Conservation (phyloP, 352 stramenopile species). For the Pythium rhizo-oryzae region DNA sequence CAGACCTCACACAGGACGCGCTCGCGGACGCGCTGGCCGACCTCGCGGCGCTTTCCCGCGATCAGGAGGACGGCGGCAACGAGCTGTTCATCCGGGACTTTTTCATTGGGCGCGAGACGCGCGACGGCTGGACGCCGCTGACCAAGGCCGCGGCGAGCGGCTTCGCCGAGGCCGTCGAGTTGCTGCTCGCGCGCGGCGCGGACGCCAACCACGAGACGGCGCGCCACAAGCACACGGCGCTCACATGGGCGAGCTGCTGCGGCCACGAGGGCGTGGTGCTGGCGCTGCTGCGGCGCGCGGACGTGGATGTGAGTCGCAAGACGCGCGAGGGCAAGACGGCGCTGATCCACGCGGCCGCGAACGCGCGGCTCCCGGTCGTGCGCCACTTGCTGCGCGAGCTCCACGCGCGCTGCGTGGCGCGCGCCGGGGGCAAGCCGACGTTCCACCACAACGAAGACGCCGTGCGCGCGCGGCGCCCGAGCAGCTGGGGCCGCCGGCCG, state of each 20-base stretch:
- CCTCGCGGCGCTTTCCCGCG: slow-evolving; percentile 17
- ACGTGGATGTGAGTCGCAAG: slow-evolving; percentile 37
- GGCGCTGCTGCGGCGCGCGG: slow-evolving; percentile 41
- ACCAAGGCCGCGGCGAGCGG: slow-evolving; percentile 65
- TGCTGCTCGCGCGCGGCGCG: slow-evolving; percentile 50
- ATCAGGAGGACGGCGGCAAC: background rate
- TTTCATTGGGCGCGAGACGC: slow-evolving; percentile 60
- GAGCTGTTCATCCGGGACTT: slow-evolving; percentile 32
- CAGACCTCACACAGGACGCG: background rate
- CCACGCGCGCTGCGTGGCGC: slow-evolving; percentile 29
- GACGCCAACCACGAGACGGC: slow-evolving; percentile 50
- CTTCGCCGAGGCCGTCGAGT: slow-evolving; percentile 35
- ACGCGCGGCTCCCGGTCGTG: slow-evolving; percentile 55
- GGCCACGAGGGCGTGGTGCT: slow-evolving; percentile 67
- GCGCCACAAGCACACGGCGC: slow-evolving; percentile 59
- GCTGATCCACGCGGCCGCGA: slow-evolving; percentile 65
- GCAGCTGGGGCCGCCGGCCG: slow-evolving; percentile 13
- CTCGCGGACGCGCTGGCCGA: slow-evolving; percentile 17
- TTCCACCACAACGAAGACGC: slow-evolving; percentile 35
- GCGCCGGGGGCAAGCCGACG: slow-evolving; percentile 21
- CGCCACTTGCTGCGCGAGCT: slow-evolving; percentile 54
- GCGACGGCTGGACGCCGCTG: slow-evolving; percentile 69
- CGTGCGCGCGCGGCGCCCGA: slow-evolving; percentile 14
- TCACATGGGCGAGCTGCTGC: slow-evolving; percentile 80
- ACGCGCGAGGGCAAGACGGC: slow-evolving; percentile 70